These are phyloP conservation scores for Priceomyces fermenticarens DNA, from an alignment of 805 yeast species.

Conservation along the genomic window DNA sequence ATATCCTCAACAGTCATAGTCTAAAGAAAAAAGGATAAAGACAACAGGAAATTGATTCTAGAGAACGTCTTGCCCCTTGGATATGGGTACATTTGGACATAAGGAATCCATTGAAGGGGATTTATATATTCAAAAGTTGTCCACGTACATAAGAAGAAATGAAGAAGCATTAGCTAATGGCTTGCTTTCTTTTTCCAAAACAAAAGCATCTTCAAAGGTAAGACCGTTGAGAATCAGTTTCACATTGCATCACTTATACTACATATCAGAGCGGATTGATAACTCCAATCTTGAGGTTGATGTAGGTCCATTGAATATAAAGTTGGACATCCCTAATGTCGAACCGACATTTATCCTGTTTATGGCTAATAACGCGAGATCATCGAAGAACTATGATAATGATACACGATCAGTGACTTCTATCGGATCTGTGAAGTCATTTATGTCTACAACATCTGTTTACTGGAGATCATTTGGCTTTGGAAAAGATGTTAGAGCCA, in stretches of 20 bases:
- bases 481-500: slow-evolving; percentile 40
- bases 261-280: slow-evolving; percentile 56
- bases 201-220: slow-evolving; percentile 18
- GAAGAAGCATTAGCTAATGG: slow-evolving; percentile 62
- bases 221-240: slow-evolving; percentile 58
- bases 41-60: background rate
- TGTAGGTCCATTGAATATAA: slow-evolving; percentile 61
- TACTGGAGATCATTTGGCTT: slow-evolving; percentile 38
- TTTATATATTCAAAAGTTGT: slow-evolving; percentile 51
- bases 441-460: slow-evolving; percentile 39
- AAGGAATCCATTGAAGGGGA: slow-evolving; percentile 52
- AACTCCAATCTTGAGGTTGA: slow-evolving; percentile 43
- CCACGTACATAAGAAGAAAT: slow-evolving; percentile 52
- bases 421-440: slow-evolving; percentile 55
- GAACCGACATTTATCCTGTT: slow-evolving; percentile 57
- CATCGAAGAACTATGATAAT: slow-evolving; percentile 37
- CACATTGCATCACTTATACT: slow-evolving; percentile 63
- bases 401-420: slow-evolving; percentile 53
- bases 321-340: slow-evolving; percentile 56
- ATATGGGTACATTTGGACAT: slow-evolving; percentile 25
- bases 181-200: slow-evolving; percentile 49
- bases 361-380: slow-evolving; percentile 53
- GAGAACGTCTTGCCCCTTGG: background rate
- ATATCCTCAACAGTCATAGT: background rate
- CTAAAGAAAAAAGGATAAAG: background rate